Conservation (phyloP, 768 basidiomycete genomes). For the Mrakia blollopis region DNA sequence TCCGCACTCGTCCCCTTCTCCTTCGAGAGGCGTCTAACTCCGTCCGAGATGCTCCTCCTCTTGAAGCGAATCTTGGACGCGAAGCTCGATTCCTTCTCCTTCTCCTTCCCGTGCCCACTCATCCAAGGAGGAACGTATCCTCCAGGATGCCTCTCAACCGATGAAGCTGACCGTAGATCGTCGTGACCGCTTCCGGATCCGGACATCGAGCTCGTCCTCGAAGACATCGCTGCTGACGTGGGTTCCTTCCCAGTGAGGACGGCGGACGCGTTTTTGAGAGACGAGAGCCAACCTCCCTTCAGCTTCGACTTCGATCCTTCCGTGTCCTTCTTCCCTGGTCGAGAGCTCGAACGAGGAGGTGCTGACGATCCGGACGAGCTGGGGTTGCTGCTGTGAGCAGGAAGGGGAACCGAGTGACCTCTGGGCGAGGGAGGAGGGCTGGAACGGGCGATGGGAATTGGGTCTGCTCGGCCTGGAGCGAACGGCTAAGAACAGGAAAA, state of each 20-base stretch:
- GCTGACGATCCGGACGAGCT: background rate
- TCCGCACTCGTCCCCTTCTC: conserved; percentile 13
- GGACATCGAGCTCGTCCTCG: conserved; percentile 3
- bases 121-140: conserved; percentile 30
- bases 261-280: conserved; percentile 20
- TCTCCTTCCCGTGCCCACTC: background rate
- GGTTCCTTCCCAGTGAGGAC: background rate
- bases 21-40: conserved; percentile 4
- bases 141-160: background rate
- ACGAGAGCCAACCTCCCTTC: conserved; percentile 30
- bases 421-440: background rate
- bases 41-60: conserved; percentile 28
- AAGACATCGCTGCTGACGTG: conserved; percentile 14
- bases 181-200: conserved; percentile 24
- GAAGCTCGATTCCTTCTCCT: conserved; percentile 21
- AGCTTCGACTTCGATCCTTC: conserved; percentile 12
- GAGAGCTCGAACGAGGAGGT: background rate
- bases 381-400: background rate
- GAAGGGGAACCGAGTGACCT: background rate
- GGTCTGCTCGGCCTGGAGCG: background rate
- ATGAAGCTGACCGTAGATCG: background rate
- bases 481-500: background rate
- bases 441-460: background rate
- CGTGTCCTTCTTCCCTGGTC: conserved; percentile 1
- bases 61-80: conserved; percentile 28